phyloP scores from a whole-genome alignment of 805 yeast species.

The Pichia phayaonensis region DNA sequence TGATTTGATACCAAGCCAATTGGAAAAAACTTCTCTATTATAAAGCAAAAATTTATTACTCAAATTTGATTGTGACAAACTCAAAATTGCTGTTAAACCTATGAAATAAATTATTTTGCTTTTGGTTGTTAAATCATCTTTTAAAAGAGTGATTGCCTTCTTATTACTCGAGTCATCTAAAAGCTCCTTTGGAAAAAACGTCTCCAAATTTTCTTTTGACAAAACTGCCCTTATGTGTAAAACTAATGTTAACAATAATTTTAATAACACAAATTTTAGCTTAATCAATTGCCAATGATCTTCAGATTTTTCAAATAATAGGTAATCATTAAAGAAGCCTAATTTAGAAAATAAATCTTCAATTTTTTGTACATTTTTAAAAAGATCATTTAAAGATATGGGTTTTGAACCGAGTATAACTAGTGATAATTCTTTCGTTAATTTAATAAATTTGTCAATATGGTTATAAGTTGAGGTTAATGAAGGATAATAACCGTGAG shows the following conservation, averaged over 20 bases:
- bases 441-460: not conserved
- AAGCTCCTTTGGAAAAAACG: not conserved
- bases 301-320: not conserved
- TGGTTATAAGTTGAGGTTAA: not conserved
- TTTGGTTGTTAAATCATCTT: not conserved
- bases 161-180: not conserved
- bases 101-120: not conserved
- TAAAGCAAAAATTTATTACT: constrained; percentile 4
- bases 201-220: not conserved
- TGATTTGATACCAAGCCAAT: constrained; percentile 4
- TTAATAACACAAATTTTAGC: constrained; percentile 6
- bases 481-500: constrained; percentile 7
- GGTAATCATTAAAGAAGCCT: not conserved
- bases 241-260: not conserved
- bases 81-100: not conserved
- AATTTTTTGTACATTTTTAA: not conserved
- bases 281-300: constrained; percentile 3
- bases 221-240: not conserved
- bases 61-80: not conserved
- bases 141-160: not conserved
- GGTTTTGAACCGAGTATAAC: not conserved
- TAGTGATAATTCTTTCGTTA: not conserved
- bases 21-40: constrained; percentile 4
- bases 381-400: not conserved
- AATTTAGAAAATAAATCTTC: not conserved